phyloP scores from a whole-genome alignment of 2,329 filamentous ascomycete species.

The Stagonosporopsis vannaccii region DNA sequence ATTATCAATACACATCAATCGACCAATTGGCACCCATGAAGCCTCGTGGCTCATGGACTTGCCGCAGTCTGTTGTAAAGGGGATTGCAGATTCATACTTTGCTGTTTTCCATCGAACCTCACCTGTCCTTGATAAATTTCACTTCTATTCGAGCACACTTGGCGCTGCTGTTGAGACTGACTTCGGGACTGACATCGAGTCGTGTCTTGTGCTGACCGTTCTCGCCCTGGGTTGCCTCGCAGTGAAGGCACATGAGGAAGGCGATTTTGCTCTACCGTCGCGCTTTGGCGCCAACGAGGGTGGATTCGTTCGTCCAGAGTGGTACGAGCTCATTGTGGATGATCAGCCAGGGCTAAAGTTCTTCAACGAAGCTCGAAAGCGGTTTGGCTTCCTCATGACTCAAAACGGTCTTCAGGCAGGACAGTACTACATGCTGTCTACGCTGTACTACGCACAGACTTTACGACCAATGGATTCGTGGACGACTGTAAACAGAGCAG shows the following conservation, averaged over 20 bases:
- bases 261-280: slow-evolving; percentile 55
- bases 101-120: slow-evolving; percentile 62
- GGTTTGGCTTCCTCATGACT: slow-evolving; percentile 59
- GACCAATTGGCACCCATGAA: slow-evolving; percentile 42
- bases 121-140: slow-evolving; percentile 60
- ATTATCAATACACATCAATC: slow-evolving; percentile 50
- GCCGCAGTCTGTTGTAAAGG: slow-evolving; percentile 58
- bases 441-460: slow-evolving; percentile 61
- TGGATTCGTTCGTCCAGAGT: slow-evolving; percentile 42
- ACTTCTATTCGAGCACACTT: slow-evolving; percentile 61
- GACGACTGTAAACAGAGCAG: slow-evolving; percentile 61
- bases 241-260: slow-evolving; percentile 58
- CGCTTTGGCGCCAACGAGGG: slow-evolving; percentile 19
- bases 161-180: slow-evolving; percentile 57
- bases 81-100: slow-evolving; percentile 62
- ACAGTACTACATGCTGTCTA: slow-evolving; percentile 61
- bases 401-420: slow-evolving; percentile 60
- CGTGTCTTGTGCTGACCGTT: slow-evolving; percentile 59
- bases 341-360: slow-evolving; percentile 58
- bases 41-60: slow-evolving; percentile 57
- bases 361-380: slow-evolving; percentile 62
- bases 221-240: slow-evolving; percentile 61
- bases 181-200: slow-evolving; percentile 61
- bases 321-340: slow-evolving; percentile 46
- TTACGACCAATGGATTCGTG: slow-evolving; percentile 63